Base-by-base conservation (phyloP, 78 protist genomes). In the Cavenderia fasciculata region DNA sequence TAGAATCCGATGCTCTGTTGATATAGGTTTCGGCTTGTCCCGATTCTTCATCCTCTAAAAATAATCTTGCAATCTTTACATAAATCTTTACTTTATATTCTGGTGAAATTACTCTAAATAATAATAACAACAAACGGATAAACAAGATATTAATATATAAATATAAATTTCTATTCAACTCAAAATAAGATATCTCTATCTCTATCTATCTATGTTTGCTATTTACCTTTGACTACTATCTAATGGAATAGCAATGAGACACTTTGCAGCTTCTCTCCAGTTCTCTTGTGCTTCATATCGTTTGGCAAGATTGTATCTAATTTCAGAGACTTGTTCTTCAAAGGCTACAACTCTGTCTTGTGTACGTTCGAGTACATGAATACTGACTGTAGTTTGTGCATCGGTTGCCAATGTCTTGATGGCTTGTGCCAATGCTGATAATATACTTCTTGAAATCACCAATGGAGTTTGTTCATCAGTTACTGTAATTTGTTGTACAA, bases 61-160 rank as follows among this genome's bases (percentile, higher is more conserved):
- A 92, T 27, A 96, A 78, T 59, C 86, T 85, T 18, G 97, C 97
- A 63, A 96, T 96, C 59, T 90, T 71, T 40, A 96, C 92, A 65
- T 88, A 96, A 56, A 95, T 94, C 56, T 84, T 86, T 63, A 87
- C 73, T 77, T 94, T 95, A 86, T 77, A 91, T 46, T 93, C 96
- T 62, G 88, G 89, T 29, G 63, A 71, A 33, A 95, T 78, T 33
- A 84, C 86, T 41, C 96, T 92, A 87, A 5, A 29, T 14, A 16
- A 2, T 31, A 2, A 16, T 12, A 3, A 8, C 33, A 5, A 43
- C 7, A 1, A 10, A 47, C 31, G n/a, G 6, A 19, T 41, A 21
- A 1, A 3, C 25, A 21, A 10, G 21, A 19, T 56, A 56, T 56
- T 36, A 5, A n/a, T 74, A 47, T 74, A 59, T 40, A 7, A 41